These are phyloP conservation scores for Aphanomyces invadans DNA, from an alignment of 352 stramenopile genomes.

Conservation along the genomic window DNA sequence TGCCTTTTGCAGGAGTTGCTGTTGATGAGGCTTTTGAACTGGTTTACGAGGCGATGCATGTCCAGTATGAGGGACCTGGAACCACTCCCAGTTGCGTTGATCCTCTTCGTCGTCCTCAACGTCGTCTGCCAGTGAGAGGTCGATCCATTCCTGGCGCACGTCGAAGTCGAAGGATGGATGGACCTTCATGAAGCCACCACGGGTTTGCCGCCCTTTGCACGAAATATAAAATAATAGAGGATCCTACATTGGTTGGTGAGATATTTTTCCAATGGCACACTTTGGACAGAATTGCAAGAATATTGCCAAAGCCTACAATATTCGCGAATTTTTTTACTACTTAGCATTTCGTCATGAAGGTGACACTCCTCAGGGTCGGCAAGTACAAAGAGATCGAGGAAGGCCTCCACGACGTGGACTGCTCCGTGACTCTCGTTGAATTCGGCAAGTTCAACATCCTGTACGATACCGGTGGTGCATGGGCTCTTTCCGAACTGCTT, in stretches of 20 bases:
- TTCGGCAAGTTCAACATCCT: conserved; percentile 16
- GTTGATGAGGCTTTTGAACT: not conserved
- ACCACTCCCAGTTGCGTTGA: conserved; percentile 22
- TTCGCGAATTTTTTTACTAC: no score
- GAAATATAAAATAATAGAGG: conserved; percentile 4
- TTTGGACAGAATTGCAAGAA: no score
- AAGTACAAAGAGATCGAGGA: not conserved
- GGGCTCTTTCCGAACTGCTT: not conserved
- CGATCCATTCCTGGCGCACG: conserved; percentile 10
- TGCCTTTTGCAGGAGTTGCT: not conserved
- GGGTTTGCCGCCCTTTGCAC: not conserved
- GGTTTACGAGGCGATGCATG: conserved; percentile 11
- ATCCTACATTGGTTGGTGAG: not conserved
- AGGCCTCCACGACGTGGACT: conserved; percentile 7
- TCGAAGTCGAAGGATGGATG: conserved; percentile 9
- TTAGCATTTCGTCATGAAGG: conserved; percentile 8
- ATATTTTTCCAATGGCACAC: not conserved
- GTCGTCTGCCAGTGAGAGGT: conserved; percentile 13
- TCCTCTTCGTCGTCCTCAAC: conserved; percentile 9
- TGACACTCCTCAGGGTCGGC: conserved; percentile 5
- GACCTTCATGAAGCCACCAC: not conserved
- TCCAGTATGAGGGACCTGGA: conserved; percentile 11
- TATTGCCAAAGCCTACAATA: no score
- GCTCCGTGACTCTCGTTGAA: conserved; percentile 16
- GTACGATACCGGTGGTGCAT: conserved; percentile 18